Evolutionary conservation across 768 basidiomycete species (phyloP).

Genomic region (Termitomyces sp.): DNA sequence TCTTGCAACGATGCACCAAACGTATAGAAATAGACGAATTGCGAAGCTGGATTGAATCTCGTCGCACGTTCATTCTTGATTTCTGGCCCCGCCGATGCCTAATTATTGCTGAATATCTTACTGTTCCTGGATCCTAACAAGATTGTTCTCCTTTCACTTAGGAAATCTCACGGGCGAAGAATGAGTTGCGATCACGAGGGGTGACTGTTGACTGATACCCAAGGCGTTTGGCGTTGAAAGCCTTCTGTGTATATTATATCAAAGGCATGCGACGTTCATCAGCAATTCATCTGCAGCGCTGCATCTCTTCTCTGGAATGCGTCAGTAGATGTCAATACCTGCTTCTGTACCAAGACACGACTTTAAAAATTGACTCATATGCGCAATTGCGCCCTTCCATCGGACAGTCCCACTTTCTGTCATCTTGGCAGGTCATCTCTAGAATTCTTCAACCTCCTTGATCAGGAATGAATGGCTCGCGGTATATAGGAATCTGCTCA

Average conservation of each 20-base stretch:
- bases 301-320: too few relatives aligned
- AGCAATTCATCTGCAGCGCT: too few relatives aligned
- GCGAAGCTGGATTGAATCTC: too few relatives aligned
- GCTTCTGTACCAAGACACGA: constrained; percentile 16
- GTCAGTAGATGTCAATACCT: too few relatives aligned
- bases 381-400: constrained; percentile 24
- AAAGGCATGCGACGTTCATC: too few relatives aligned
- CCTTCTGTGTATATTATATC: neutral
- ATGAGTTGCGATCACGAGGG: constrained; percentile 52
- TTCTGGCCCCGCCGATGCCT: too few relatives aligned
- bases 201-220: constrained; percentile 49
- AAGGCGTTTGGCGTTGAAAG: neutral
- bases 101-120: neutral
- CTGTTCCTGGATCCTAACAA: too few relatives aligned
- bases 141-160: constrained; percentile 20
- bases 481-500: too few relatives aligned
- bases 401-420: constrained; percentile 10
- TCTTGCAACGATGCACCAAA: neutral
- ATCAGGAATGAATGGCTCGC: too few relatives aligned
- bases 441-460: too few relatives aligned
- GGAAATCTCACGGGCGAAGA: constrained; percentile 53
- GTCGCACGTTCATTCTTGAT: too few relatives aligned
- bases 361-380: constrained; percentile 20
- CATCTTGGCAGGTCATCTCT: too few relatives aligned
- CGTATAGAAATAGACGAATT: neutral